Evolutionary conservation across 768 basidiomycete genomes (phyloP).

Genomic region (Tulasnella sp.): DNA sequence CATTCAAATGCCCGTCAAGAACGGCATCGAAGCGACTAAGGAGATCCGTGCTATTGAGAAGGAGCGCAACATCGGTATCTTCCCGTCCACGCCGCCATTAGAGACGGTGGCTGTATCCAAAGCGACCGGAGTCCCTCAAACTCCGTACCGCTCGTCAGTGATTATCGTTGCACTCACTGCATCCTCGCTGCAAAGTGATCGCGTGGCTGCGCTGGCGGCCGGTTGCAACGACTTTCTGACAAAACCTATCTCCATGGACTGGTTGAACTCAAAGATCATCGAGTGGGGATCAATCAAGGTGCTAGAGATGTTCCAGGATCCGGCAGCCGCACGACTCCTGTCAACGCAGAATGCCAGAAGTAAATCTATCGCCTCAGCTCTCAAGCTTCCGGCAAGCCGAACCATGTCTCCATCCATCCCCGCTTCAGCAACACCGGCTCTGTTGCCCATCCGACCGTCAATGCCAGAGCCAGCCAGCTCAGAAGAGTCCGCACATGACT

Average conservation of each 20-base stretch:
- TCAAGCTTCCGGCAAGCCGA: constrained; percentile 13
- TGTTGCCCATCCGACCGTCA: no score
- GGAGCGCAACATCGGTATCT: constrained; percentile 49
- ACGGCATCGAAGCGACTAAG: constrained; percentile 94
- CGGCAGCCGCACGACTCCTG: constrained; percentile 25
- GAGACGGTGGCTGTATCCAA: constrained; percentile 37
- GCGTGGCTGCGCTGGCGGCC: constrained; percentile 92
- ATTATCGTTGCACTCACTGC: constrained; percentile 99
- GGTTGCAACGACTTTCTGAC: constrained; percentile 99
- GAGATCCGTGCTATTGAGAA: constrained; percentile 85
- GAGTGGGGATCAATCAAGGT: constrained; percentile 99
- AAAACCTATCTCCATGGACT: constrained; percentile 88
- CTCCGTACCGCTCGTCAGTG: constrained; percentile 69
- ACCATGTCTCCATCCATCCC: constrained; percentile 4
- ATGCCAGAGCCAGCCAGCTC: not conserved
- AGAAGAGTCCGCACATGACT: not conserved
- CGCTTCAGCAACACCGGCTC: not conserved
- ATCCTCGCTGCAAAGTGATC: constrained; percentile 86
- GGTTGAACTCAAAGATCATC: constrained; percentile 96
- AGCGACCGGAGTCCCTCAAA: constrained; percentile 36
- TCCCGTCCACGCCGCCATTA: constrained; percentile 53
- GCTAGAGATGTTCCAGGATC: constrained; percentile 83
- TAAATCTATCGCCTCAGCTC: constrained; percentile 11
- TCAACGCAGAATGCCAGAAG: constrained; percentile 9
- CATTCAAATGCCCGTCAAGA: constrained; percentile 99